Conservation (phyloP, 352 stramenopile genomes). For the Pythium scleroteichum region DNA sequence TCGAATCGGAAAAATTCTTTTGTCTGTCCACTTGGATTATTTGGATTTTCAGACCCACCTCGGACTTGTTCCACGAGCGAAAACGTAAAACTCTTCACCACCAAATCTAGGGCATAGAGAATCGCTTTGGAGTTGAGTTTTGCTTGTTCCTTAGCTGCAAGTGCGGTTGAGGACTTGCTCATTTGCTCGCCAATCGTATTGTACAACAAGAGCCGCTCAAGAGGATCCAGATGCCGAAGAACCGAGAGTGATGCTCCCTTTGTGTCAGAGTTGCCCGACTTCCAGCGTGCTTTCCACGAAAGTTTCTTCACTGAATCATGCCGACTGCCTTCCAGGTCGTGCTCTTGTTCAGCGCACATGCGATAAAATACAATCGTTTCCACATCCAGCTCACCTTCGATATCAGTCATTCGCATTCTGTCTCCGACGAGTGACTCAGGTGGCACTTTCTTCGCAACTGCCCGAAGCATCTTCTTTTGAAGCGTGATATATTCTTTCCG, state of each 20-base stretch:
- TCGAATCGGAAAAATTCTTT: conserved; percentile 75
- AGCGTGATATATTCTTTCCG: conserved; percentile 77
- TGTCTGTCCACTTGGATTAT: not conserved
- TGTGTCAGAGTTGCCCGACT: conserved; percentile 23
- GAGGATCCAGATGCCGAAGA: conserved; percentile 32
- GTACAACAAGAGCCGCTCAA: conserved; percentile 61
- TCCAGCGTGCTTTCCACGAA: conserved; percentile 70
- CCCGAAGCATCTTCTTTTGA: conserved; percentile 68
- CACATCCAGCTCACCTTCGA: conserved; percentile 76
- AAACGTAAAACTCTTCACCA: conserved; percentile 56
- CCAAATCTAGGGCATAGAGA: conserved; percentile 64
- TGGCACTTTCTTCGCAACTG: conserved; percentile 53
- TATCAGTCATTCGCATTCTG: conserved; percentile 45
- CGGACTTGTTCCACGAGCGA: conserved; percentile 36
- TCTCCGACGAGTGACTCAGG: conserved; percentile 51
- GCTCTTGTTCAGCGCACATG: conserved; percentile 60
- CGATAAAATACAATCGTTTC: conserved; percentile 85
- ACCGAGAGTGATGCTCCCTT: conserved; percentile 22
- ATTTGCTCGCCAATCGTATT: conserved; percentile 59
- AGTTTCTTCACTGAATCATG: conserved; percentile 71
- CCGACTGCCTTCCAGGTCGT: conserved; percentile 64
- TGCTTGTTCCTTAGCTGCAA: conserved; percentile 46
- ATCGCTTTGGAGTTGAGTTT: conserved; percentile 56
- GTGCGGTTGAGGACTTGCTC: conserved; percentile 46
- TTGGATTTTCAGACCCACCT: not conserved